Percentiles rank a stretch among this genome's conserved stretches.
Evolutionary conservation across 306 rosid species (phyloP).

Genomic region (Trifolium subterraneum): DNA sequence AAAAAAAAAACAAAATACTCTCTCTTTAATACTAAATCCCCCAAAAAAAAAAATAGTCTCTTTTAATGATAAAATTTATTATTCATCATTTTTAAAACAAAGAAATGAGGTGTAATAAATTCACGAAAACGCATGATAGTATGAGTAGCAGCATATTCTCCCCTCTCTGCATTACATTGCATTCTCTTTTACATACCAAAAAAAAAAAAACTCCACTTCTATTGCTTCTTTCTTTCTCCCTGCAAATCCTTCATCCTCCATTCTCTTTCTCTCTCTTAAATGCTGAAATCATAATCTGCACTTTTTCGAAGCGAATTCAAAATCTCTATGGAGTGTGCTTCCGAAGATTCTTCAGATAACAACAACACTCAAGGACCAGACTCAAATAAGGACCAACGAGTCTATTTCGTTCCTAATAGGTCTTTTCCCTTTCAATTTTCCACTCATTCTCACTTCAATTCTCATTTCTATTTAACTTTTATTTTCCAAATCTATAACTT

Average conservation of each 20-base stretch:
- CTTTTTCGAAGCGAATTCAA: slow-evolving; percentile 40
- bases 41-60: no score
- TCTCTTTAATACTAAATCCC: no score
- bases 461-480: slow-evolving; percentile 37
- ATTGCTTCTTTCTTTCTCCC: slow-evolving; percentile 59
- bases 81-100: background rate
- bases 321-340: slow-evolving; percentile 55
- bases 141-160: slow-evolving; percentile 14
- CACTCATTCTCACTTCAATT: slow-evolving; percentile 38
- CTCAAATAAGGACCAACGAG: slow-evolving; percentile 68
- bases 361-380: slow-evolving; percentile 54
- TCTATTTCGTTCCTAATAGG: slow-evolving; percentile 97
- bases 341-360: slow-evolving; percentile 72
- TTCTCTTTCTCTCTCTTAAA: slow-evolving; percentile 21
- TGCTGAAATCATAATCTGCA: slow-evolving; percentile 52
- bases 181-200: slow-evolving; percentile 52
- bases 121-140: slow-evolving; percentile 22
- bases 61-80: no score
- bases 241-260: slow-evolving; percentile 74
- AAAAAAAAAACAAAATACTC: no score
- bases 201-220: slow-evolving; percentile 57
- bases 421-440: slow-evolving; percentile 39
- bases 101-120: slow-evolving; percentile 30
- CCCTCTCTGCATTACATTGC: slow-evolving; percentile 40
- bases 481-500: slow-evolving; percentile 45